These are phyloP conservation scores for Haplosporangium gracile DNA, from an alignment of 192 early-diverging fungal species.

Conservation along the genomic window DNA sequence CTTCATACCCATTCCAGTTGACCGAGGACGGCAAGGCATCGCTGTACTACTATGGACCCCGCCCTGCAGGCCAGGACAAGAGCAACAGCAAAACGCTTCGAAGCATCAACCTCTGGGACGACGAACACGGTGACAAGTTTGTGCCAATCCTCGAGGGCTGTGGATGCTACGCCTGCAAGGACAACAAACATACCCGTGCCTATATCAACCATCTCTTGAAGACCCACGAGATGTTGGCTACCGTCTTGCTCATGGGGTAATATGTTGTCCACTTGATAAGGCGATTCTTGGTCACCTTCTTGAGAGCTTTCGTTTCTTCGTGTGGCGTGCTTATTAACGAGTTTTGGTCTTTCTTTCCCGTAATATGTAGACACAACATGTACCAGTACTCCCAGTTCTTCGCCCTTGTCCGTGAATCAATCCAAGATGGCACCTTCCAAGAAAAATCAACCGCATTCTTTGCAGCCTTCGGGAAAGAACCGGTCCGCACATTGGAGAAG, in stretches of 20 bases:
- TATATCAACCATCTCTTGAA: conserved; percentile 82
- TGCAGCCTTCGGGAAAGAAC: conserved; percentile 26
- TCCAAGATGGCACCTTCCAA: conserved; percentile 39
- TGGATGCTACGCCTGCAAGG: conserved; percentile 73
- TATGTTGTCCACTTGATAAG: background rate
- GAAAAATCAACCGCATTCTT: conserved; percentile 13
- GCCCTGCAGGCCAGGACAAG: background rate
- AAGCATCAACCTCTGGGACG: conserved; percentile 70
- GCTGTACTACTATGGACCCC: conserved; percentile 61
- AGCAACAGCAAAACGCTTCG: conserved; percentile 9
- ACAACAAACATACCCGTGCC: conserved; percentile 67
- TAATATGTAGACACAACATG: conserved; percentile 49
- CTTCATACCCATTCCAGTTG: conserved; percentile 72
- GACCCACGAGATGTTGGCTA: conserved; percentile 83
- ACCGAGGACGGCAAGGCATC: conserved; percentile 79
- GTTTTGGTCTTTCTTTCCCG: background rate
- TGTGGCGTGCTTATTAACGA: background rate
- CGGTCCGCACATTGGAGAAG: conserved; percentile 26
- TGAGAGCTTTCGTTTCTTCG: too few species aligned
- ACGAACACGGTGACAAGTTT: conserved; percentile 68
- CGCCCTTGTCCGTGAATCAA: conserved; percentile 22
- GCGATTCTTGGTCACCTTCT: background rate
- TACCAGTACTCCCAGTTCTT: conserved; percentile 55
- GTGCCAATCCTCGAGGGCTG: conserved; percentile 71
- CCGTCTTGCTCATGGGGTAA: conserved; percentile 78